A percentile compares a stretch with the other conserved stretches of the same genome.
phyloP scores from a whole-genome alignment of 495 filamentous ascomycete species.

The Podospora appendiculata region DNA sequence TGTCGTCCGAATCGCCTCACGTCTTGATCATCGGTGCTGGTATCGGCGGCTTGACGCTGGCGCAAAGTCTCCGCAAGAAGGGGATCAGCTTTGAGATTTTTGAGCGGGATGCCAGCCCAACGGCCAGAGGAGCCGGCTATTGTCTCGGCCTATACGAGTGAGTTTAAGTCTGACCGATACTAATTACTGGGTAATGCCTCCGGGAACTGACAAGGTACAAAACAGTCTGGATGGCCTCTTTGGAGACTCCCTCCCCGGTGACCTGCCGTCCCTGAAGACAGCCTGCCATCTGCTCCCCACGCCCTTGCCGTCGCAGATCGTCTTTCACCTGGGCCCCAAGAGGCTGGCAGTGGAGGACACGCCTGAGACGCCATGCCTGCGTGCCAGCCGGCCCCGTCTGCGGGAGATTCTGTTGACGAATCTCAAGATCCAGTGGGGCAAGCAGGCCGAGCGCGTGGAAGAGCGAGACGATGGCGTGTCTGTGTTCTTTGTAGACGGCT shows the following conservation, averaged over 20 bases:
- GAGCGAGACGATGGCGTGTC: conserved; percentile 42
- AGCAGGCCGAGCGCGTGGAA: conserved; percentile 16
- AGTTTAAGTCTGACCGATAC: conserved; percentile 4
- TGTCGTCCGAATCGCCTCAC: not conserved
- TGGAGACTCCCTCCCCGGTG: conserved; percentile 15
- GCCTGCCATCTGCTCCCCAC: conserved; percentile 33
- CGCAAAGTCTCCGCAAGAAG: conserved; percentile 41
- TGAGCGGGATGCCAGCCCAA: conserved; percentile 35
- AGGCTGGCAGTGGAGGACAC: conserved; percentile 14
- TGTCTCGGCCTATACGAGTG: conserved; percentile 50
- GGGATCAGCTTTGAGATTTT: conserved; percentile 43
- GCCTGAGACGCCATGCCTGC: conserved; percentile 30
- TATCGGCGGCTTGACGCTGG: conserved; percentile 28
- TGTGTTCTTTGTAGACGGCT: conserved; percentile 64
- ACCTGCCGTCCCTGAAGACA: conserved; percentile 6
- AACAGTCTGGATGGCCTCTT: conserved; percentile 27
- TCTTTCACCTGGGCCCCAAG: conserved; percentile 10
- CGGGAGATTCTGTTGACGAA: conserved; percentile 22
- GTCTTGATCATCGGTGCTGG: conserved; percentile 26
- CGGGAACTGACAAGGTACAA: not conserved
- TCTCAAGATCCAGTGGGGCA: conserved; percentile 29
- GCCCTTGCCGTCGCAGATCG: conserved; percentile 38
- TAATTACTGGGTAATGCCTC: not conserved
- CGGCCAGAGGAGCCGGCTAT: conserved; percentile 41
- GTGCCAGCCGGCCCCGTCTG: conserved; percentile 35